Evolutionary conservation across 345 rosid genomes (phyloP).

Genomic region (Raphanus sativus): DNA sequence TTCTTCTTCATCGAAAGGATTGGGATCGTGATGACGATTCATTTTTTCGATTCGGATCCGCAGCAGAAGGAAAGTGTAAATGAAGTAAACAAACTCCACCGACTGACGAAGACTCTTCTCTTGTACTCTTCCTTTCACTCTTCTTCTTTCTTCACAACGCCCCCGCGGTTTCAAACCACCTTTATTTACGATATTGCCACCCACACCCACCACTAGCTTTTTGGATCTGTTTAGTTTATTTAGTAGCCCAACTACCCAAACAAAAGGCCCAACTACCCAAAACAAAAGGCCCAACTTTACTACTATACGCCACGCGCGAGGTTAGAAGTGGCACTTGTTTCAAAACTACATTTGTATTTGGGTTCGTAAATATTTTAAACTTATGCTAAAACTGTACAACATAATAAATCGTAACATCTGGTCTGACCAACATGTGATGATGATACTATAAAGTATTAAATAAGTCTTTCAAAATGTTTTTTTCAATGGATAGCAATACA

Average conservation of each 20-base stretch:
- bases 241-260: not conserved
- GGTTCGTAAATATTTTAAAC: too few relatives aligned
- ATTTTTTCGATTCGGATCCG: constrained; percentile 30
- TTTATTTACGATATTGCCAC: constrained; percentile 12
- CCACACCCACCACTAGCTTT: not conserved
- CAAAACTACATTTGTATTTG: too few relatives aligned
- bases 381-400: too few relatives aligned
- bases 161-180: constrained; percentile 9
- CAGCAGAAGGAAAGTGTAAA: not conserved
- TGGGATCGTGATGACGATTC: constrained; percentile 85
- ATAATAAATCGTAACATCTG: too few relatives aligned
- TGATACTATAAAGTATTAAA: too few relatives aligned
- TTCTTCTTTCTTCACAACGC: not conserved
- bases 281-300: not conserved
- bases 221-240: not conserved
- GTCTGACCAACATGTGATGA: too few relatives aligned
- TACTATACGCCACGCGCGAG: too few relatives aligned
- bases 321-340: too few relatives aligned
- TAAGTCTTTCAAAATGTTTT: too few relatives aligned
- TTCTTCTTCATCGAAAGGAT: constrained; percentile 70
- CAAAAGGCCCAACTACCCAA: not conserved
- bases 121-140: not conserved
- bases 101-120: not conserved
- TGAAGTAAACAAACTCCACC: constrained; percentile 7
- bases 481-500: too few relatives aligned